Conservation (phyloP, 495 filamentous ascomycete genomes). For the Aspergillus panamensis region DNA sequence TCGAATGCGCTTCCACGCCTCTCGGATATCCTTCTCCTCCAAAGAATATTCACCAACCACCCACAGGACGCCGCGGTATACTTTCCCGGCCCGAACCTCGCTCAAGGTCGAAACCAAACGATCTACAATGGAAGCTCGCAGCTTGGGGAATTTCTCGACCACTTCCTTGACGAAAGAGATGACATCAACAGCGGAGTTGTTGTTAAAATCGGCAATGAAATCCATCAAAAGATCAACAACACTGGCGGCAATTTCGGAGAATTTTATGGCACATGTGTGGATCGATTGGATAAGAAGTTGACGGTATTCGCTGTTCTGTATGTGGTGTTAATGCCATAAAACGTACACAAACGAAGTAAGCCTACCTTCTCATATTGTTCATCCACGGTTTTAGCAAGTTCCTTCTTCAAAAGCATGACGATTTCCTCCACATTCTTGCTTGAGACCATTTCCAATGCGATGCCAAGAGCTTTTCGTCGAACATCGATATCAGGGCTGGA, state of each 20-base stretch:
- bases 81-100: constrained; percentile 94
- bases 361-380: constrained; percentile 92
- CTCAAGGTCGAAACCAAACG: constrained; percentile 86
- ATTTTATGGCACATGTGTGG: constrained; percentile 97
- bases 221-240: constrained; percentile 99
- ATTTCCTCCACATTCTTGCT: constrained; percentile 99
- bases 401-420: constrained; percentile 92
- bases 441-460: constrained; percentile 96
- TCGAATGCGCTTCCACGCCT: constrained; percentile 95
- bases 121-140: constrained; percentile 80
- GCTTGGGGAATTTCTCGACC: constrained; percentile 93
- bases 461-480: constrained; percentile 81
- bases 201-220: constrained; percentile 98
- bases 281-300: constrained; percentile 95
- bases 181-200: constrained; percentile 92
- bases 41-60: constrained; percentile 97
- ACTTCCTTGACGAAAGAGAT: constrained; percentile 99
- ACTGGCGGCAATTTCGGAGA: constrained; percentile 94
- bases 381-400: constrained; percentile 94
- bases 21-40: constrained; percentile 88
- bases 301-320: constrained; percentile 88
- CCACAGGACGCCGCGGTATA: constrained; percentile 95
- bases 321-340: constrained; percentile 20
- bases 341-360: constrained; percentile 1
- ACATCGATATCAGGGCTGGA: constrained; percentile 96